A percentile compares a stretch with the other conserved stretches of the same genome.
Evolutionary conservation across 2,329 filamentous ascomycete genomes (phyloP).

Genomic region (Fusarium sp.): DNA sequence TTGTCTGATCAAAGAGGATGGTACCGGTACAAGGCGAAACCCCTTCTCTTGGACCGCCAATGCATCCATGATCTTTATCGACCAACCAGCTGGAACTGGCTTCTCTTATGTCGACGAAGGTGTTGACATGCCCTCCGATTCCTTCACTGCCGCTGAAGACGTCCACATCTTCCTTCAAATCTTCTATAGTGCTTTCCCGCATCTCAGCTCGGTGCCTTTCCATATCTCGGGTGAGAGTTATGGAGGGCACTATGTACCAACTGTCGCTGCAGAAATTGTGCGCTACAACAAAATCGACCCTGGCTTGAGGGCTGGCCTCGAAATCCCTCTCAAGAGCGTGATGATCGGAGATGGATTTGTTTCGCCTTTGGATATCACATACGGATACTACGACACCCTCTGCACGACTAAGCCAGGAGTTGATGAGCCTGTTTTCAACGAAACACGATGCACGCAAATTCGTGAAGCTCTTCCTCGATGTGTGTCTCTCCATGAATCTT

Average conservation of each 20-base stretch:
- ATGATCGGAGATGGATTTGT: slow-evolving; percentile 37
- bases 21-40: slow-evolving; percentile 20
- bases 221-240: slow-evolving; percentile 37
- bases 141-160: slow-evolving; percentile 30
- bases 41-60: slow-evolving; percentile 36
- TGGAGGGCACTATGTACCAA: slow-evolving; percentile 37
- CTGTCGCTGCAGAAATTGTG: slow-evolving; percentile 35
- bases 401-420: slow-evolving; percentile 34
- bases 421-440: slow-evolving; percentile 25
- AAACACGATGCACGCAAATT: slow-evolving; percentile 26
- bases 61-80: slow-evolving; percentile 37
- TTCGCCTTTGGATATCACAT: slow-evolving; percentile 30
- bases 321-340: slow-evolving; percentile 23
- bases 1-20: slow-evolving; percentile 30
- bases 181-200: slow-evolving; percentile 26
- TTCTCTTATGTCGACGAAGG: slow-evolving; percentile 37
- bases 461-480: slow-evolving; percentile 33
- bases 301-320: not conserved
- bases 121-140: slow-evolving; percentile 21
- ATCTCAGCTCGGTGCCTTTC: slow-evolving; percentile 12
- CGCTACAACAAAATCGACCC: slow-evolving; percentile 32
- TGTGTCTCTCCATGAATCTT: slow-evolving; percentile 27
- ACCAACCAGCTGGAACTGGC: slow-evolving; percentile 34
- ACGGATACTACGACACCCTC: slow-evolving; percentile 36
- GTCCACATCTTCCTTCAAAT: slow-evolving; percentile 35